These are phyloP conservation scores for Gossypium lobatum DNA, from an alignment of 441 rosid genomes.

Conservation along the genomic window DNA sequence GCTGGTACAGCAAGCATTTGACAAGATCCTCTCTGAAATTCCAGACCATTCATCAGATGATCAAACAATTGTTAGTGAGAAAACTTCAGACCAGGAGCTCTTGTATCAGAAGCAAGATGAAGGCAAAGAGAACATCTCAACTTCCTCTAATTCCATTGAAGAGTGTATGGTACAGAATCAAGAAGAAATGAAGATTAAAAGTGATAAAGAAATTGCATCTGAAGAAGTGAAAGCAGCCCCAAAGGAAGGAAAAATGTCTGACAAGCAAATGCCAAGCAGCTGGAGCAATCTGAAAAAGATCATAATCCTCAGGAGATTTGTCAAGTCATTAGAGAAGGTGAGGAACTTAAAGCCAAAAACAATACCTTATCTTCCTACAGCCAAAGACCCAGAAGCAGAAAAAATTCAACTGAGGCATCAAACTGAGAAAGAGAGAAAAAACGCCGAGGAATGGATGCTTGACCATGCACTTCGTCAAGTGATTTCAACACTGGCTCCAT, in stretches of 20 bases:
- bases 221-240: constrained; percentile 28
- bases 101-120: constrained; percentile 26
- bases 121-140: constrained; percentile 24
- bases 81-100: constrained; percentile 34
- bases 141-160: constrained; percentile 22
- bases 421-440: constrained; percentile 49
- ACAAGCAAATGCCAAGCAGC: constrained; percentile 40
- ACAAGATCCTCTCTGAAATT: constrained; percentile 64
- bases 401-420: constrained; percentile 49
- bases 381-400: constrained; percentile 40
- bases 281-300: constrained; percentile 83
- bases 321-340: constrained; percentile 68
- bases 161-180: constrained; percentile 11
- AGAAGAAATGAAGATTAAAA: constrained; percentile 14
- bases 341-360: constrained; percentile 45
- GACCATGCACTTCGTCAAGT: constrained; percentile 89
- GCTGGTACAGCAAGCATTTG: constrained; percentile 75
- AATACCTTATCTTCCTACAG: constrained; percentile 23
- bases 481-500: constrained; percentile 64
- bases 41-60: constrained; percentile 63
- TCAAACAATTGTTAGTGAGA: constrained; percentile 31
- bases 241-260: constrained; percentile 25
- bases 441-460: constrained; percentile 88
- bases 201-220: constrained; percentile 4
- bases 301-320: constrained; percentile 64